Evolutionary conservation across 2,329 filamentous ascomycete genomes (phyloP).

Genomic region (Botrytis cinerea): DNA sequence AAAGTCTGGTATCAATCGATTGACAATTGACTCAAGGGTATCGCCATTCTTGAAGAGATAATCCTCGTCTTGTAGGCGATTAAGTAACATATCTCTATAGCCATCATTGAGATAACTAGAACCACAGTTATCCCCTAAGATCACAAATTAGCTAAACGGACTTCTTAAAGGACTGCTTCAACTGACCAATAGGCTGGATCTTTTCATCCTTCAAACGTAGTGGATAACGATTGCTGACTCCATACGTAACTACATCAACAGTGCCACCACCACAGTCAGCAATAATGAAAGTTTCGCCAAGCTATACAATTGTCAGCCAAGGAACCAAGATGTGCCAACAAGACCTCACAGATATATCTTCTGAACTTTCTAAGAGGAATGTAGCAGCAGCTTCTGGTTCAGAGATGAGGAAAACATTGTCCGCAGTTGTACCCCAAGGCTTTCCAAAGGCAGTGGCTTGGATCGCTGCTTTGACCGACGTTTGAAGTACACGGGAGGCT

Average conservation of each 20-base stretch:
- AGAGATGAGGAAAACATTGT: slow-evolving; percentile 39
- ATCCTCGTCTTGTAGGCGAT: slow-evolving; percentile 22
- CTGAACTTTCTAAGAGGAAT: slow-evolving; percentile 33
- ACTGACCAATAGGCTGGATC: slow-evolving; percentile 16
- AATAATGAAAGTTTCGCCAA: slow-evolving; percentile 32
- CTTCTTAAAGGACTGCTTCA: not conserved
- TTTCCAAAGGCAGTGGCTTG: slow-evolving; percentile 25
- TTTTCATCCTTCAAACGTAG: slow-evolving; percentile 31
- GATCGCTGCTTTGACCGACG: slow-evolving; percentile 26
- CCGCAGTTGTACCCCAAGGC: slow-evolving; percentile 27
- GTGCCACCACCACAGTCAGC: slow-evolving; percentile 39
- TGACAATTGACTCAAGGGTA: slow-evolving; percentile 23
- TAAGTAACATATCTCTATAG: slow-evolving; percentile 20
- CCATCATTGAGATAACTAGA: slow-evolving; percentile 25
- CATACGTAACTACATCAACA: slow-evolving; percentile 39
- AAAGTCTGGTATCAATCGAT: slow-evolving; percentile 23
- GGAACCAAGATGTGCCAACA: not conserved
- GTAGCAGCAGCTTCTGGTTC: slow-evolving; percentile 41
- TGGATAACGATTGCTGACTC: slow-evolving; percentile 34
- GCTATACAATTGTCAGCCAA: slow-evolving; percentile 18
- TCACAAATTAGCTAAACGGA: not conserved
- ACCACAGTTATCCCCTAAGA: slow-evolving; percentile 25
- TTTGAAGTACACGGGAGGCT: slow-evolving; percentile 25
- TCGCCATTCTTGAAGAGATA: slow-evolving; percentile 24
- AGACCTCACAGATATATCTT: slow-evolving; percentile 25